Conservation (phyloP, 169 alveolate species). For the Plasmodium billcollinsi region DNA sequence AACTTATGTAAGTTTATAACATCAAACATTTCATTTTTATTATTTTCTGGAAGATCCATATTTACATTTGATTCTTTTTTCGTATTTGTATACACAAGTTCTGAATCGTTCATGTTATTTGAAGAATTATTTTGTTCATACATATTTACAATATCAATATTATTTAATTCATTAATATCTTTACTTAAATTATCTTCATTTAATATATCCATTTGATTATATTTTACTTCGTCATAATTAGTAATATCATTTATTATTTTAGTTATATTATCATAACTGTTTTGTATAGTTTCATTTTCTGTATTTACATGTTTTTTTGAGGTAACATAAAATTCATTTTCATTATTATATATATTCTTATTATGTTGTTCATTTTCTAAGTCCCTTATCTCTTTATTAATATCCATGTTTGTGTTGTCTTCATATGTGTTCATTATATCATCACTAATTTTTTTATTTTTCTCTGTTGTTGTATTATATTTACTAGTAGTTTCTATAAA, state of each 20-base stretch:
- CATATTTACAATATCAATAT: constrained; percentile 60
- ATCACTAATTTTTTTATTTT: constrained; percentile 2
- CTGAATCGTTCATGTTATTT: constrained; percentile 4
- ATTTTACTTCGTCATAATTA: background rate
- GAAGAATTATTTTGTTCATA: constrained; percentile 19
- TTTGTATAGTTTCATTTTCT: background rate
- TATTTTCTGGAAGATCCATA: background rate
- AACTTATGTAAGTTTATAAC: background rate
- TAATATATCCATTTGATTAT: background rate
- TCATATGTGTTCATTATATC: background rate
- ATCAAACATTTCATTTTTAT: background rate
- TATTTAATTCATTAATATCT: constrained; percentile 36
- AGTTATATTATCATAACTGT: background rate
- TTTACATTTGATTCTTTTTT: background rate
- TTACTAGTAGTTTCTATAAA: background rate
- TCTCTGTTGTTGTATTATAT: background rate
- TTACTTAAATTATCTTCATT: constrained; percentile 5
- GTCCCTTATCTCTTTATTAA: background rate
- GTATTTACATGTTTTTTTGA: background rate
- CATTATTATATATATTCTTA: background rate
- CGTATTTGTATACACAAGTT: background rate
- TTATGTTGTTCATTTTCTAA: background rate
- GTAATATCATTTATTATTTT: background rate
- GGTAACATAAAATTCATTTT: background rate
- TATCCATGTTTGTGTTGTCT: background rate